Conservation (phyloP, 345 rosid species). For the Nasturtium officinale region DNA sequence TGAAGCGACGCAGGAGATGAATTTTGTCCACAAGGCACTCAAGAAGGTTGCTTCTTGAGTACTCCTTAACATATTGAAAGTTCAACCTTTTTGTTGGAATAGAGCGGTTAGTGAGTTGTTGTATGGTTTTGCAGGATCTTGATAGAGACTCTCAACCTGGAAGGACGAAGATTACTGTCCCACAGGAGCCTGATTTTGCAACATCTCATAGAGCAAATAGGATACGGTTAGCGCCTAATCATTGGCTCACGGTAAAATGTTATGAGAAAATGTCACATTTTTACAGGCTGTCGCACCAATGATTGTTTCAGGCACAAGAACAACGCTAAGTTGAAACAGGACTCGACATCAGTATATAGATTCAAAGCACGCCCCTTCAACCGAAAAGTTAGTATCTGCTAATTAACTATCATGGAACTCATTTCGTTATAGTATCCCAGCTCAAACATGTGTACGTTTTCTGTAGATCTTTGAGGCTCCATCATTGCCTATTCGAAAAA, state of each 20-base stretch:
- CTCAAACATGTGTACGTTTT: constrained; percentile 35
- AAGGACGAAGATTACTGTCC: constrained; percentile 73
- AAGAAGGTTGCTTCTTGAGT: constrained; percentile 56
- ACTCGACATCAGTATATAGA: constrained; percentile 47
- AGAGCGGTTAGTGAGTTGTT: not conserved
- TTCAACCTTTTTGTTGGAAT: not conserved
- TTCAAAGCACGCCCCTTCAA: constrained; percentile 96
- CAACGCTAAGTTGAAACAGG: constrained; percentile 48
- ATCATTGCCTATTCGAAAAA: constrained; percentile 71
- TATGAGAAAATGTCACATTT: constrained; percentile 8
- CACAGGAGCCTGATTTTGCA: constrained; percentile 88
- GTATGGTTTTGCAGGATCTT: constrained; percentile 55
- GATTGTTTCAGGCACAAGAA: constrained; percentile 64
- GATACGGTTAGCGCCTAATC: constrained; percentile 52
- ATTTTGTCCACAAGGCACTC: constrained; percentile 78
- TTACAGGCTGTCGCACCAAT: constrained; percentile 15
- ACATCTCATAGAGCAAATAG: constrained; percentile 84
- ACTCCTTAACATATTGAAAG: not conserved
- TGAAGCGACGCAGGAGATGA: constrained; percentile 57
- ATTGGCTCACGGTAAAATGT: constrained; percentile 12
- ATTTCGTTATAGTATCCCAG: constrained; percentile 3
- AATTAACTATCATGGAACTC: constrained; percentile 5
- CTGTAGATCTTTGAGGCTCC: constrained; percentile 89
- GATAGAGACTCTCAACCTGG: constrained; percentile 48
- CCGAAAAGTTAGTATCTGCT: constrained; percentile 71